Evolutionary conservation across 495 filamentous ascomycete species (phyloP).

Genomic region (Neurospora sp.): DNA sequence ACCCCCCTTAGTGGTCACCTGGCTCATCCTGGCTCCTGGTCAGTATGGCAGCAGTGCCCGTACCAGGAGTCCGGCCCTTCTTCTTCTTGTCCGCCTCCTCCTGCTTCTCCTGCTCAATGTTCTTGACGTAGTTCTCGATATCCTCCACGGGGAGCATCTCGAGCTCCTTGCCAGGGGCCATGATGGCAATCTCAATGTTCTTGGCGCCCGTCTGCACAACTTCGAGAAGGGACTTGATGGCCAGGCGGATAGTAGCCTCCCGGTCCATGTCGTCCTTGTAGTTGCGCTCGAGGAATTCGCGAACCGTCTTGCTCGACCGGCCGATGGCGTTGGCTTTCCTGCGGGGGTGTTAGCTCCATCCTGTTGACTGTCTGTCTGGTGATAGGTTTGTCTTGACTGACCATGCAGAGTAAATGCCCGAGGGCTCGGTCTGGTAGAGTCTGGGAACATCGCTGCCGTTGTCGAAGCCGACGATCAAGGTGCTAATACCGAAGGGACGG

Average conservation of each 20-base stretch:
- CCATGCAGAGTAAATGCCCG: conserved; percentile 97
- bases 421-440: conserved; percentile 95
- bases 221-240: conserved; percentile 94
- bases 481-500: conserved; percentile 93
- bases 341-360: conserved; percentile 1
- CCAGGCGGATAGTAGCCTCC: conserved; percentile 91
- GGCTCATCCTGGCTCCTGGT: conserved; percentile 50
- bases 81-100: conserved; percentile 97
- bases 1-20: conserved; percentile 15
- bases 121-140: conserved; percentile 94
- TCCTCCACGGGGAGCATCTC: conserved; percentile 95
- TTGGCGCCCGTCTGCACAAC: conserved; percentile 98
- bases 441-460: conserved; percentile 74
- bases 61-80: conserved; percentile 64
- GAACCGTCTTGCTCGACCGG: conserved; percentile 93
- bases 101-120: conserved; percentile 97
- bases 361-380: neutral
- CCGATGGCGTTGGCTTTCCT: conserved; percentile 99
- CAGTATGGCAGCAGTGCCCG: conserved; percentile 67
- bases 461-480: conserved; percentile 94
- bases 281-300: conserved; percentile 95
- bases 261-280: conserved; percentile 96
- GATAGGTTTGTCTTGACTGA: conserved; percentile 29
- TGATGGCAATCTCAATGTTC: conserved; percentile 98
- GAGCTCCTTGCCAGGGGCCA: conserved; percentile 84